Evolutionary conservation across 108 stramenopile species (phyloP).

Genomic region (Nannochloropsis salina): DNA sequence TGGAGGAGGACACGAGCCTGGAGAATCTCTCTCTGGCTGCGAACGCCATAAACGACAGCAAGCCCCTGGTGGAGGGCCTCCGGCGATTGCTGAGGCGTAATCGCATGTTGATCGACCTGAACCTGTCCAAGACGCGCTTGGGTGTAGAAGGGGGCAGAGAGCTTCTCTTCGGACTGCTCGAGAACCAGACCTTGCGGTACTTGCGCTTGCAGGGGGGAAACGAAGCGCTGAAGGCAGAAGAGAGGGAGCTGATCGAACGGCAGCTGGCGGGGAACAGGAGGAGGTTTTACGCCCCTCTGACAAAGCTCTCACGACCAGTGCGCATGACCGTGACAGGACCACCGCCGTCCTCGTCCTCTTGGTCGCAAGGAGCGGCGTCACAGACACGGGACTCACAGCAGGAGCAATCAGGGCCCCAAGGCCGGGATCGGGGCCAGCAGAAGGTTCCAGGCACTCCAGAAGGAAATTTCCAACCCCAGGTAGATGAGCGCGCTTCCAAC

Average conservation of each 20-base stretch:
- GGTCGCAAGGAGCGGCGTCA: not conserved
- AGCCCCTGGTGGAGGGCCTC: not conserved
- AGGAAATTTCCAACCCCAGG: too few relatives aligned
- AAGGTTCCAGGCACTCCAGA: too few relatives aligned
- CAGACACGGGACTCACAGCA: too few relatives aligned
- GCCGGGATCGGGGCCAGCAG: too few relatives aligned
- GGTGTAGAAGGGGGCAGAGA: not conserved
- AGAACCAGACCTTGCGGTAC: not conserved
- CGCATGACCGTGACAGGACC: not conserved
- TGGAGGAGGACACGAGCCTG: not conserved
- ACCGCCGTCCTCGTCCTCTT: not conserved
- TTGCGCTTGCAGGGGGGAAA: not conserved
- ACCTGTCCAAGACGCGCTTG: not conserved
- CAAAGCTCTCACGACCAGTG: not conserved
- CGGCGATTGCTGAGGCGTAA: not conserved
- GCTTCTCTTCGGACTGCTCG: not conserved
- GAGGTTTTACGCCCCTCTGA: not conserved
- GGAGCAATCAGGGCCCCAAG: too few relatives aligned
- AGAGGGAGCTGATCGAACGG: not conserved
- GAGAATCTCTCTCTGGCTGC: not conserved
- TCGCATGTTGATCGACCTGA: not conserved
- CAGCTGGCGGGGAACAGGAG: not conserved
- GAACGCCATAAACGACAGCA: not conserved
- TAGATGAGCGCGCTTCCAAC: too few relatives aligned
- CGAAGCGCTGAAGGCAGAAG: not conserved